A percentile compares a stretch with the other conserved stretches of the same genome.
Conservation (phyloP, 1,139 yeast species). For the Taiozyma sp. region DNA sequence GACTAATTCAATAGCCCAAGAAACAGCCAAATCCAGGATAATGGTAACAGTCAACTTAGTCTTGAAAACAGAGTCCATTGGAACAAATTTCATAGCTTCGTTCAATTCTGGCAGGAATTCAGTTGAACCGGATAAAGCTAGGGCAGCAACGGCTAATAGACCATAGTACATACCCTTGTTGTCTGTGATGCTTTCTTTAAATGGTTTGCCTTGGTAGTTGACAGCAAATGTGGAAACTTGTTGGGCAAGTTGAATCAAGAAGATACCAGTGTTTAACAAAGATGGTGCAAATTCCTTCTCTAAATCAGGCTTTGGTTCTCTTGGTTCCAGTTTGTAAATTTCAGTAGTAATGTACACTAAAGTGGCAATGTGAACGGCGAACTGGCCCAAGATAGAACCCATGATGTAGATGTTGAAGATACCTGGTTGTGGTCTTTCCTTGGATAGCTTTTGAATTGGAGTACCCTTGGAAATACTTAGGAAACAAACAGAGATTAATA, state of each 20-base stretch:
- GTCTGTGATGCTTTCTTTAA: constrained; percentile 84
- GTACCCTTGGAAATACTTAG: constrained; percentile 92
- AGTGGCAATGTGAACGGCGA: constrained; percentile 84
- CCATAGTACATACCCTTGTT: constrained; percentile 98
- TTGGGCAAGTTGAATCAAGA: constrained; percentile 89
- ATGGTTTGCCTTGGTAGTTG: constrained; percentile 96
- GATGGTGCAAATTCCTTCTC: constrained; percentile 90
- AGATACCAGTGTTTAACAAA: constrained; percentile 92
- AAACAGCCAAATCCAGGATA: constrained; percentile 68
- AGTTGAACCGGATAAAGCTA: constrained; percentile 89
- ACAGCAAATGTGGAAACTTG: constrained; percentile 98
- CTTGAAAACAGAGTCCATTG: constrained; percentile 76
- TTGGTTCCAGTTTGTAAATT: constrained; percentile 85
- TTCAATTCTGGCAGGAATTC: constrained; percentile 94
- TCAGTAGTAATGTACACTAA: constrained; percentile 79
- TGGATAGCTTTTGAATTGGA: constrained; percentile 83
- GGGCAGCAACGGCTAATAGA: constrained; percentile 80
- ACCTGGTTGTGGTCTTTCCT: constrained; percentile 97
- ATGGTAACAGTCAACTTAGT: constrained; percentile 69
- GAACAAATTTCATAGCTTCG: constrained; percentile 87
- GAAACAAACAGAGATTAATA: constrained; percentile 90
- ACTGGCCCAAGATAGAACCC: constrained; percentile 97
- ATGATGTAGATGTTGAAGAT: constrained; percentile 91
- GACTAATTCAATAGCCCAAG: constrained; percentile 76
- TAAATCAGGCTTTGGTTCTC: constrained; percentile 82